Conservation (phyloP, 2,329 filamentous ascomycete genomes). For the Scedosporium aurantiacum region DNA sequence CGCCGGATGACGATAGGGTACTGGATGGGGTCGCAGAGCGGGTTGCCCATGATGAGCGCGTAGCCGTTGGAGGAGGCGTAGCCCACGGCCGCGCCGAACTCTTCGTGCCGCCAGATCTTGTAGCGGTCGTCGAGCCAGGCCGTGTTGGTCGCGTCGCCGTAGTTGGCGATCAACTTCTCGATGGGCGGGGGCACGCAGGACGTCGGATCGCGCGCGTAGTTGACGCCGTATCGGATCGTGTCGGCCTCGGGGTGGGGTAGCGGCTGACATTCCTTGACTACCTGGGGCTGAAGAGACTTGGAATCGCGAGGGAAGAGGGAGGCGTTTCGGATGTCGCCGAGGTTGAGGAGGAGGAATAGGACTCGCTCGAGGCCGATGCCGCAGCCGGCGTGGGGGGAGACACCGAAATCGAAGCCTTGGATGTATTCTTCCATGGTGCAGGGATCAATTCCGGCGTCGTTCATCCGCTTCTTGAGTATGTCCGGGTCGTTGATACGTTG, state of each 20-base stretch:
- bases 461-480: conserved; percentile 69
- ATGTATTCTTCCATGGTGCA: conserved; percentile 86
- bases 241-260: conserved; percentile 83
- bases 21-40: conserved; percentile 70
- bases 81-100: conserved; percentile 72
- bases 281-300: conserved; percentile 62
- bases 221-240: conserved; percentile 48
- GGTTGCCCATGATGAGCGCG: conserved; percentile 77
- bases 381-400: conserved; percentile 79
- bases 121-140: conserved; percentile 88
- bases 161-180: conserved; percentile 86
- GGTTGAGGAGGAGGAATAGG: conserved; percentile 71
- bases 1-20: conserved; percentile 61
- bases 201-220: conserved; percentile 10
- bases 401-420: conserved; percentile 76
- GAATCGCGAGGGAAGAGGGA: conserved; percentile 83
- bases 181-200: conserved; percentile 50
- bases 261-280: conserved; percentile 31
- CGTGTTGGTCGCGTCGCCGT: conserved; percentile 87
- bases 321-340: conserved; percentile 82
- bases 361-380: conserved; percentile 86
- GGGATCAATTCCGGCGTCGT: conserved; percentile 61
- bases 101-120: conserved; percentile 68
- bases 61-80: conserved; percentile 69
- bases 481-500: conserved; percentile 80